Percentiles rank a stretch among this genome's conserved stretches.
Conservation (phyloP, 306 rosid species). For the Rubus parviflorus region DNA sequence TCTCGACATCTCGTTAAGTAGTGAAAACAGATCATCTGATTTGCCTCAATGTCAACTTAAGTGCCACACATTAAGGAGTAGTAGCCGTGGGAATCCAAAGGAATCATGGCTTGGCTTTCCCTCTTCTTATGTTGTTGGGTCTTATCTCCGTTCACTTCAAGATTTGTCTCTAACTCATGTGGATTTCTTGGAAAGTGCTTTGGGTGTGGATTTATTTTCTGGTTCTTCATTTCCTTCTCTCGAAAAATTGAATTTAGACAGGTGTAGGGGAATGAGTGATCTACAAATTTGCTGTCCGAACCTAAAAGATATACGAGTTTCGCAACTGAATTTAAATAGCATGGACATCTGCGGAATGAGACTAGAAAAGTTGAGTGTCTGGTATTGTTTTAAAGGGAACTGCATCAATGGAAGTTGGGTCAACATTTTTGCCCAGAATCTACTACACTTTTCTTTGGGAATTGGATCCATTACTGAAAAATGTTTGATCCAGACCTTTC, state of each 20-base stretch:
- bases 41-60: background rate
- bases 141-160: background rate
- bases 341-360: background rate
- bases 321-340: background rate
- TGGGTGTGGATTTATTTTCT: background rate
- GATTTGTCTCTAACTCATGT: background rate
- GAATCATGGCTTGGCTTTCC: background rate
- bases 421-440: background rate
- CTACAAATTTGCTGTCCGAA: background rate
- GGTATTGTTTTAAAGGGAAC: background rate
- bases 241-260: background rate
- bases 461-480: background rate
- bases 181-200: background rate
- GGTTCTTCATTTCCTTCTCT: background rate
- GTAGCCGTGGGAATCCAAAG: background rate
- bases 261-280: background rate
- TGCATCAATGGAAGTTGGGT: background rate
- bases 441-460: background rate
- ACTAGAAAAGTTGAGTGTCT: background rate
- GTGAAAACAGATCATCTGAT: background rate
- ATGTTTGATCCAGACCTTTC: background rate
- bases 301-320: background rate
- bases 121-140: background rate
- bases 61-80: background rate
- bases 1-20: background rate